Conservation (phyloP, 441 rosid genomes). For the Populus hybrid region DNA sequence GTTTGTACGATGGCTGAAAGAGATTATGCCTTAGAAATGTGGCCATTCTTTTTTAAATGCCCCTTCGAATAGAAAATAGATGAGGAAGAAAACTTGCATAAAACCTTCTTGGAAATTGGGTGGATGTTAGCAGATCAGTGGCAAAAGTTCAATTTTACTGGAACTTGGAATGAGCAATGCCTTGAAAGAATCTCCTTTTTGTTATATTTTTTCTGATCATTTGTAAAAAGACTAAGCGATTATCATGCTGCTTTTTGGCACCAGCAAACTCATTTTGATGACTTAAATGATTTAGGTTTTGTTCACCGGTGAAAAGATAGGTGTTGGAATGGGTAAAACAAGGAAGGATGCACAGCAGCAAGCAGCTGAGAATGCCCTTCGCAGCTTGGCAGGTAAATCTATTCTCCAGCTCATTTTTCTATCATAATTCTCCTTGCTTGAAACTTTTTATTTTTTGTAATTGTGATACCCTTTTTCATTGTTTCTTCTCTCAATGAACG, state of each 20-base stretch:
- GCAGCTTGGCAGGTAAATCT: conserved; percentile 68
- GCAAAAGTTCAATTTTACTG: too few species aligned
- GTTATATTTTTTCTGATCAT: neutral
- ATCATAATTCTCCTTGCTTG: neutral
- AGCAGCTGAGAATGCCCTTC: conserved; percentile 98
- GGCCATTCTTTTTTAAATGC: too few species aligned
- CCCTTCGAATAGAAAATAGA: too few species aligned
- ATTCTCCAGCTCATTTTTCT: neutral
- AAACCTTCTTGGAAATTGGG: too few species aligned
- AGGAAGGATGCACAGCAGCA: conserved; percentile 96
- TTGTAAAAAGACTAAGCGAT: neutral
- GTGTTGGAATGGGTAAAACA: conserved; percentile 96
- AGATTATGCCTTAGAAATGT: conserved; percentile 95
- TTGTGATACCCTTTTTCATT: neutral
- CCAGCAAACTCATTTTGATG: conserved; percentile 12
- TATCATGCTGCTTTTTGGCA: conserved; percentile 4
- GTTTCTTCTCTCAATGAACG: too few species aligned
- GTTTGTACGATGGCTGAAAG: conserved; percentile 99
- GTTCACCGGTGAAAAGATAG: conserved; percentile 95
- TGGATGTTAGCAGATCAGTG: too few species aligned
- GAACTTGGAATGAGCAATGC: too few species aligned
- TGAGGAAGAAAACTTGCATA: too few species aligned
- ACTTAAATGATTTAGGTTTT: conserved; percentile 50
- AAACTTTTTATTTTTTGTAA: neutral
- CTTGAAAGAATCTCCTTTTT: neutral